Evolutionary conservation across 106 monocot species (phyloP).

Genomic region (Posidonia australis): DNA sequence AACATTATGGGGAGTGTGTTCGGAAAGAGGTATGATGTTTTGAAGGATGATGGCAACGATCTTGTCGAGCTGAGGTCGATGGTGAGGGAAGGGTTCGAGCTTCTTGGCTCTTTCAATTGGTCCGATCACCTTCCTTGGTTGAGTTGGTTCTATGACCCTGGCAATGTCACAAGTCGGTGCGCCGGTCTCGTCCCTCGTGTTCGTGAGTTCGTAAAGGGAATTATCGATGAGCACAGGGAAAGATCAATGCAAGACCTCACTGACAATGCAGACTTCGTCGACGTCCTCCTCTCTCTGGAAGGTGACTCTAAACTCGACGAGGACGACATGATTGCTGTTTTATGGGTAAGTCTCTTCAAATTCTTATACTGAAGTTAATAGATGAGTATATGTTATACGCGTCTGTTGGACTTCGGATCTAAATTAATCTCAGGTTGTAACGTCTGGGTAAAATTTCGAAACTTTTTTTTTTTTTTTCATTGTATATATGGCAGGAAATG

Average conservation of each 20-base stretch:
- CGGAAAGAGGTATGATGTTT: constrained; percentile 43
- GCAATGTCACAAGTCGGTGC: constrained; percentile 32
- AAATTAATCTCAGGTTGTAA: not conserved
- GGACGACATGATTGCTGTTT: constrained; percentile 69
- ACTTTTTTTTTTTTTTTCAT: not conserved
- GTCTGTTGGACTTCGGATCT: too few species aligned
- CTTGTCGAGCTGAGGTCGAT: constrained; percentile 23
- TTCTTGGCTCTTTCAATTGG: constrained; percentile 88
- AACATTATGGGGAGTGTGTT: constrained; percentile 85
- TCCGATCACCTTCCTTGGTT: constrained; percentile 85
- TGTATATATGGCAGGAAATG: constrained; percentile 14
- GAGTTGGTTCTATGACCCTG: constrained; percentile 40
- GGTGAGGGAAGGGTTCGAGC: constrained; percentile 81
- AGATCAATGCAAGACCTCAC: not conserved
- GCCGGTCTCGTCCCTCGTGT: constrained; percentile 66
- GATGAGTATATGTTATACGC: too few species aligned
- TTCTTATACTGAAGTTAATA: too few species aligned
- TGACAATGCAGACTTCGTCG: constrained; percentile 69
- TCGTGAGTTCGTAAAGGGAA: constrained; percentile 27
- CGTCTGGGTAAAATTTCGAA: too few species aligned
- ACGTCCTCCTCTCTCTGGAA: constrained; percentile 55
- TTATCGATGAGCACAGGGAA: constrained; percentile 53
- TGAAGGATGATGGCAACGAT: constrained; percentile 1
- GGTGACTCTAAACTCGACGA: constrained; percentile 51
- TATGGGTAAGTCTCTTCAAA: constrained; percentile 10